Evolutionary conservation across 169 alveolate genomes (phyloP).

Genomic region (Cryptosporidium parvum): DNA sequence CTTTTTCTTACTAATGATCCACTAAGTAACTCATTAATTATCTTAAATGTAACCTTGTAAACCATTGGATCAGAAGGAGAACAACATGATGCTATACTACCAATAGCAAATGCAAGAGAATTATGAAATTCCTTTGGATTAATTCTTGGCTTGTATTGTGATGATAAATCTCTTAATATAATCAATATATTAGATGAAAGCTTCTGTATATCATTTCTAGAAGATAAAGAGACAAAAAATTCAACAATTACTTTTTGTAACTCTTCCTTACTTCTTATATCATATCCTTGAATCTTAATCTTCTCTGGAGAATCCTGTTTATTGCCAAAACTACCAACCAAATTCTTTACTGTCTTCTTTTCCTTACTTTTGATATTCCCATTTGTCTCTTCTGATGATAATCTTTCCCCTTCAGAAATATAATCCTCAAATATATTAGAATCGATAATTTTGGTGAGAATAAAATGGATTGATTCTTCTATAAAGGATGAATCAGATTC

Average conservation of each 20-base stretch:
- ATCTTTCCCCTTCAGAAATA: background rate
- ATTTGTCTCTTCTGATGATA: background rate
- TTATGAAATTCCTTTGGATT: slow-evolving; percentile 41
- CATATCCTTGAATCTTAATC: slow-evolving; percentile 7
- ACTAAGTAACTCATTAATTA: slow-evolving; percentile 18
- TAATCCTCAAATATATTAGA: slow-evolving; percentile 24
- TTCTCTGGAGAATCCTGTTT: slow-evolving; percentile 11
- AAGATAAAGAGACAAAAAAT: slow-evolving; percentile 30
- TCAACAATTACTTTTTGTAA: background rate
- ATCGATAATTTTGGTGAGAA: slow-evolving; percentile 34
- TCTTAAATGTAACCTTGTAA: slow-evolving; percentile 22
- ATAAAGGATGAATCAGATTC: background rate
- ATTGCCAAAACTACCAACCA: background rate
- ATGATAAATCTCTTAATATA: slow-evolving; percentile 23
- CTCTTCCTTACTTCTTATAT: background rate
- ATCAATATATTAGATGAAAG: slow-evolving; percentile 2
- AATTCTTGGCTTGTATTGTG: slow-evolving; percentile 18
- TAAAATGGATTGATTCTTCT: slow-evolving; percentile 13
- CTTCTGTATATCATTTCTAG: background rate
- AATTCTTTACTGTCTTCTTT: slow-evolving; percentile 19
- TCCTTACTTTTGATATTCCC: background rate
- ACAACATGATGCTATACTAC: slow-evolving; percentile 52
- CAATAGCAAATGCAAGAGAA: slow-evolving; percentile 56
- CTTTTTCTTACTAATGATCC: slow-evolving; percentile 18
- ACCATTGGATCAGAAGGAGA: slow-evolving; percentile 50